These are phyloP conservation scores for Colletotrichum godetiae DNA, from an alignment of 2,329 filamentous ascomycete genomes.

Conservation along the genomic window DNA sequence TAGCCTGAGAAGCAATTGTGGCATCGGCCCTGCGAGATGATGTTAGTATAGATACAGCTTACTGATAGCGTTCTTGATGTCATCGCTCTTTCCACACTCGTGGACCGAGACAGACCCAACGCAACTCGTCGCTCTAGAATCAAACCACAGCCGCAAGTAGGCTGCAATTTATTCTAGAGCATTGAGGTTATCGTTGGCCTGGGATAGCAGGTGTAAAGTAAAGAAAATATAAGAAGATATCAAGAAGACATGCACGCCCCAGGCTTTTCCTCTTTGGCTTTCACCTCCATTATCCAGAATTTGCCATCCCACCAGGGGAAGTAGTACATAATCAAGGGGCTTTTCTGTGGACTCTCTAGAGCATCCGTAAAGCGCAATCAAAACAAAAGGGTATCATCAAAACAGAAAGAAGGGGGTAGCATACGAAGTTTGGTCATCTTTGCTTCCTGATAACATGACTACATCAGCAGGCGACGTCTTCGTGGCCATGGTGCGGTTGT, in stretches of 20 bases:
- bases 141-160: slow-evolving; percentile 48
- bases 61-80: not conserved
- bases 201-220: slow-evolving; percentile 19
- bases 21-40: slow-evolving; percentile 80
- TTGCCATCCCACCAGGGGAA: not conserved
- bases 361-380: not conserved
- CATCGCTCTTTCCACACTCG: slow-evolving; percentile 13
- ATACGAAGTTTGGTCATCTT: slow-evolving; percentile 95
- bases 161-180: slow-evolving; percentile 56
- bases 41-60: not conserved
- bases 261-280: not conserved
- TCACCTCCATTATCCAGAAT: not conserved
- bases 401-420: slow-evolving; percentile 43
- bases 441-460: slow-evolving; percentile 97
- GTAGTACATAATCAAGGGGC: not conserved
- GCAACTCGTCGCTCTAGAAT: slow-evolving; percentile 58
- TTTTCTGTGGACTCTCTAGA: not conserved
- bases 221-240: not conserved
- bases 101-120: slow-evolving; percentile 47
- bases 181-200: slow-evolving; percentile 39
- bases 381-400: slow-evolving; percentile 26
- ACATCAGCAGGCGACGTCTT: slow-evolving; percentile 97
- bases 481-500: slow-evolving; percentile 83
- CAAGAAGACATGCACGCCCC: slow-evolving; percentile 36
- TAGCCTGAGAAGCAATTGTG: slow-evolving; percentile 89